Conservation (phyloP, 192 early-diverging fungal species). For the Haplosporangium gracile region DNA sequence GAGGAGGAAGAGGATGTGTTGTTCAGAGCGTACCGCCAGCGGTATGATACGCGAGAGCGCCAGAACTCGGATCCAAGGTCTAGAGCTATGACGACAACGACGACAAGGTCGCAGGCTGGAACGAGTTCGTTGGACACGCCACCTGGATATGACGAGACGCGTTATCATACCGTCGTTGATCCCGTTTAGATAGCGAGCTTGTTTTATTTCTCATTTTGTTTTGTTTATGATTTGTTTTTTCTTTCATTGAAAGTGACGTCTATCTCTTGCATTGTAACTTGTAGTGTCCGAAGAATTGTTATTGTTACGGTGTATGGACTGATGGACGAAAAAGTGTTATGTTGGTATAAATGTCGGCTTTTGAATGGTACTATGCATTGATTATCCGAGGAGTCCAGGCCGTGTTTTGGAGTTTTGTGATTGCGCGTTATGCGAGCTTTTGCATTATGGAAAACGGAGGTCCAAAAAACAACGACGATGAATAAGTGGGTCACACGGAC, state of each 20-base stretch:
- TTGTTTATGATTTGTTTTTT: not conserved
- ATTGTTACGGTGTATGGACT: too few relatives aligned
- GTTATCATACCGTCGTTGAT: slow-evolving; percentile 36
- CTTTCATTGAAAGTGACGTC: not conserved
- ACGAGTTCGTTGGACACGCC: slow-evolving; percentile 32
- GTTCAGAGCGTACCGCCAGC: slow-evolving; percentile 41
- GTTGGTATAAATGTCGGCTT: too few relatives aligned
- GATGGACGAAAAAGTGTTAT: too few relatives aligned
- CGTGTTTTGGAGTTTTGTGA: too few relatives aligned
- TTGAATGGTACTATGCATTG: too few relatives aligned
- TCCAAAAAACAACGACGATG: too few relatives aligned
- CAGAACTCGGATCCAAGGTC: slow-evolving; percentile 31
- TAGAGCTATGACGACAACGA: not conserved
- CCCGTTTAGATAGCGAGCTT: slow-evolving; percentile 23
- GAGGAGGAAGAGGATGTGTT: slow-evolving; percentile 43
- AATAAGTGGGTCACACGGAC: too few relatives aligned
- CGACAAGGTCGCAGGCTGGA: not conserved
- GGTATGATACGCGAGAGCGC: slow-evolving; percentile 39
- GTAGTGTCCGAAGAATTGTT: too few relatives aligned
- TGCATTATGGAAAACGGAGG: too few relatives aligned
- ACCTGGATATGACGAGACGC: slow-evolving; percentile 46
- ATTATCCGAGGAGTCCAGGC: too few relatives aligned
- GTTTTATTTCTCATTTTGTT: not conserved
- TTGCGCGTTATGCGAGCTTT: too few relatives aligned
- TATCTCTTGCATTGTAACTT: too few relatives aligned